These are phyloP conservation scores for Hanseniaspora singularis DNA, from an alignment of 805 yeast genomes.

Conservation along the genomic window DNA sequence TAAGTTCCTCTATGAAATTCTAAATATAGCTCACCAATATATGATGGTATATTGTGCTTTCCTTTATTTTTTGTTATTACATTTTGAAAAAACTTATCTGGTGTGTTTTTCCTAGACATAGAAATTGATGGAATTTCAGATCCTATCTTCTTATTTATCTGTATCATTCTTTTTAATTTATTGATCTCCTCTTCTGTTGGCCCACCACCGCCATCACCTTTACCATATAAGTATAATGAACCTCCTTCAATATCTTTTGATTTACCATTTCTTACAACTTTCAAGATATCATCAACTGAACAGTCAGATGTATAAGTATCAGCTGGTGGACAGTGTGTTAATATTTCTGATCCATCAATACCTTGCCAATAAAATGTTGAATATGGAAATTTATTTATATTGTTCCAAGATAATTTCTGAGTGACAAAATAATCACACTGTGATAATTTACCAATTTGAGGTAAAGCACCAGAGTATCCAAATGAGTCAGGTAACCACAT, in stretches of 20 bases:
- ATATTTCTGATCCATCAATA: conserved; percentile 81
- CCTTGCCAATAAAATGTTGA: conserved; percentile 93
- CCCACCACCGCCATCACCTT: conserved; percentile 99
- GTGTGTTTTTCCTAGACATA: conserved; percentile 41
- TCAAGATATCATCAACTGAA: conserved; percentile 79
- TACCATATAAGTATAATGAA: conserved; percentile 73
- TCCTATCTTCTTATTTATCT: conserved; percentile 69
- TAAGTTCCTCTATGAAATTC: conserved; percentile 97
- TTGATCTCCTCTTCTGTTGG: conserved; percentile 91
- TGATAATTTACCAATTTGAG: conserved; percentile 80
- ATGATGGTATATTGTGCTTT: conserved; percentile 62
- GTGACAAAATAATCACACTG: conserved; percentile 79
- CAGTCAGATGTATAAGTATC: conserved; percentile 92
- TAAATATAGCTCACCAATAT: conserved; percentile 89
- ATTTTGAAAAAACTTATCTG: conserved; percentile 68
- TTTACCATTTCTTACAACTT: conserved; percentile 72
- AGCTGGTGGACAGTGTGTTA: conserved; percentile 97
- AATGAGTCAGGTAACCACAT: conserved; percentile 97
- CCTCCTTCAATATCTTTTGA: conserved; percentile 69
- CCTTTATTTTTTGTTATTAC: conserved; percentile 49
- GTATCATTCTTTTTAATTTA: conserved; percentile 81
- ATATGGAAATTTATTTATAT: conserved; percentile 80
- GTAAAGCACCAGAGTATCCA: conserved; percentile 91
- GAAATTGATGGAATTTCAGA: conserved; percentile 60
- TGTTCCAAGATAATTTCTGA: conserved; percentile 93